These are phyloP conservation scores for Anisodus tanguticus DNA, from an alignment of 257 asterid genomes.

Conservation along the genomic window DNA sequence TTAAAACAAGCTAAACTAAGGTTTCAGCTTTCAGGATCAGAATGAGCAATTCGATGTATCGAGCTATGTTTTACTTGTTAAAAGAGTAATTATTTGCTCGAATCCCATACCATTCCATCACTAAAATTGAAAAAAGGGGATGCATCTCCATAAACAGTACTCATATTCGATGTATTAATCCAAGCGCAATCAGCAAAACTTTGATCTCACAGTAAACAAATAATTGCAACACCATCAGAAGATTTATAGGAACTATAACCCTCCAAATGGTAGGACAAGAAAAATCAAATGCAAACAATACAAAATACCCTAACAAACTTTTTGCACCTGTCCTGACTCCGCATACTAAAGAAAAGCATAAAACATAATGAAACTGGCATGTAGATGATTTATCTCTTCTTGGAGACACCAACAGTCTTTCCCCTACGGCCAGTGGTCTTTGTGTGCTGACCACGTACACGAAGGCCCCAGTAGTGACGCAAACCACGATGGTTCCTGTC, in stretches of 20 bases:
- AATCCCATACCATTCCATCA: no score
- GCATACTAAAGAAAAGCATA: conserved; percentile 14
- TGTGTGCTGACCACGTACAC: conserved; percentile 97
- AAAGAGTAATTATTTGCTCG: background rate
- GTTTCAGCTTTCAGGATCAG: background rate
- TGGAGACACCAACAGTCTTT: conserved; percentile 95
- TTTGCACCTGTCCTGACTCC: background rate
- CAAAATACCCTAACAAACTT: conserved; percentile 26
- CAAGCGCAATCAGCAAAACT: background rate
- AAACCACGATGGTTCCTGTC: conserved; percentile 91
- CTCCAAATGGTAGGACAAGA: background rate
- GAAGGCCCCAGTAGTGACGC: conserved; percentile 94
- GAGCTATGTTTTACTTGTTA: background rate
- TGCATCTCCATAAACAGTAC: background rate
- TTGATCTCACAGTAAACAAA: background rate
- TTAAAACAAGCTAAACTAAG: background rate
- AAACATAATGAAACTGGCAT: background rate
- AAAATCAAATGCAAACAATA: background rate
- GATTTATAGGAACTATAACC: background rate
- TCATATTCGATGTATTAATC: conserved; percentile 1
- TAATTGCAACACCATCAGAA: background rate
- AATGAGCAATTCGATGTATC: background rate
- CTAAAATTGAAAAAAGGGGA: background rate
- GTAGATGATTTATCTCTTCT: conserved; percentile 62
- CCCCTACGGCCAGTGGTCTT: conserved; percentile 95